A percentile compares a stretch with the other conserved stretches of the same genome.
phyloP scores from a whole-genome alignment of 345 rosid genomes.

The Rhodomyrtus tomentosa region DNA sequence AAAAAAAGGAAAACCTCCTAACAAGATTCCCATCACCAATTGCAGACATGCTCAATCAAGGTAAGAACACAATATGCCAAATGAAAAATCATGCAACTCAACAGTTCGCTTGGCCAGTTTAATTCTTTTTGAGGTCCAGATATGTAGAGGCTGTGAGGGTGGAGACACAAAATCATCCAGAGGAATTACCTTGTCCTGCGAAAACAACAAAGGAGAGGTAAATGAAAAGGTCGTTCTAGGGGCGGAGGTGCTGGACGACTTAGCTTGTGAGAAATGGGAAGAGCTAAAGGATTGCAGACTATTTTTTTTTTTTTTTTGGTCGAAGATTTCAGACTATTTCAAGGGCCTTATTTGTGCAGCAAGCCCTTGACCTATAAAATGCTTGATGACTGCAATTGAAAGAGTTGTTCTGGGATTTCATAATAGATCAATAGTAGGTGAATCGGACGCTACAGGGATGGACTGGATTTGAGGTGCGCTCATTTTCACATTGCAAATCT shows the following conservation, averaged over 20 bases:
- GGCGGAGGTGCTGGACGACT: background rate
- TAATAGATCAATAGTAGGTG: background rate
- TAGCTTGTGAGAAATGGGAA: constrained; percentile 6
- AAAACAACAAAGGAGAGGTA: background rate
- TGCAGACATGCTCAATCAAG: no score
- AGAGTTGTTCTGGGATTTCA: background rate
- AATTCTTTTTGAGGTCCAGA: background rate
- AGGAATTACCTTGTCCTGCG: background rate
- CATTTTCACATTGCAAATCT: background rate
- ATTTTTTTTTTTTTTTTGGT: no score
- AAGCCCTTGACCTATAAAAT: background rate
- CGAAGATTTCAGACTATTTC: background rate
- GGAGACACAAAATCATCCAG: background rate
- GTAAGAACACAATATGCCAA: no score
- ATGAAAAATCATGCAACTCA: no score
- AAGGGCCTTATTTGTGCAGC: background rate
- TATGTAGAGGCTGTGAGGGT: background rate
- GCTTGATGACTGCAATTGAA: background rate
- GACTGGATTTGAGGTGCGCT: background rate
- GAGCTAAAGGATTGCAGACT: background rate
- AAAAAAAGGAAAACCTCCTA: background rate
- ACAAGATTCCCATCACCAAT: no score
- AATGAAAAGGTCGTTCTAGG: background rate
- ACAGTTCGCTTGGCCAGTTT: background rate
- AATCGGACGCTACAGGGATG: background rate